Conservation (phyloP, 371 early-diverging fungal genomes). For the Capillidium heterosporum region DNA sequence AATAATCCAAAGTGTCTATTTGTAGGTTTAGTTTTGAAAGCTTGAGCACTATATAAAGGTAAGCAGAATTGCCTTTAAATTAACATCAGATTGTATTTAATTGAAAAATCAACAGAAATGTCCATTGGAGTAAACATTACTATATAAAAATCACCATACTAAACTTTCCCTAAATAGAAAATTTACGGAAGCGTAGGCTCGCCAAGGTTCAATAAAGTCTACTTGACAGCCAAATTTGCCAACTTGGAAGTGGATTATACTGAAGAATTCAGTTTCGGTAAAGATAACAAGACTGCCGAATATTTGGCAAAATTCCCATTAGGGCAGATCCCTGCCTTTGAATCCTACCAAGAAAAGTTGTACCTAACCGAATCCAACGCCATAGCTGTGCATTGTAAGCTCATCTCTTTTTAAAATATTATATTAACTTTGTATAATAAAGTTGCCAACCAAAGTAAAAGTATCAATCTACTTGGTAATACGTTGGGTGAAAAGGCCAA, state of each 20-base stretch:
- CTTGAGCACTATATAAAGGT: no score
- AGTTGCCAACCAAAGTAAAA: conserved; percentile 38
- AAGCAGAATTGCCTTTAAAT: no score
- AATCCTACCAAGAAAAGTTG: conserved; percentile 40
- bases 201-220: neutral
- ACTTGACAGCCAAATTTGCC: neutral
- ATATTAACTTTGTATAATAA: no score
- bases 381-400: conserved; percentile 76
- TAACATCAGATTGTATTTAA: no score
- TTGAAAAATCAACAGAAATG: no score
- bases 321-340: conserved; percentile 49
- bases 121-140: no score
- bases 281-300: neutral
- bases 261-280: neutral
- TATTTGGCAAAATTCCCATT: conserved; percentile 33
- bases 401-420: no score
- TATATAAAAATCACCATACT: no score
- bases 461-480: conserved; percentile 35
- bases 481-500: conserved; percentile 47
- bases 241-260: neutral
- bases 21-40: no score
- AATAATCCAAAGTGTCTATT: no score
- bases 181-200: no score
- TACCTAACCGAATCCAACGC: conserved; percentile 49
- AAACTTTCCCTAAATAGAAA: no score